Evolutionary conservation across 192 early-diverging fungal genomes (phyloP), one percentile per base, ranked within the genome.

Genomic region (Coemansia sp.): DNA sequence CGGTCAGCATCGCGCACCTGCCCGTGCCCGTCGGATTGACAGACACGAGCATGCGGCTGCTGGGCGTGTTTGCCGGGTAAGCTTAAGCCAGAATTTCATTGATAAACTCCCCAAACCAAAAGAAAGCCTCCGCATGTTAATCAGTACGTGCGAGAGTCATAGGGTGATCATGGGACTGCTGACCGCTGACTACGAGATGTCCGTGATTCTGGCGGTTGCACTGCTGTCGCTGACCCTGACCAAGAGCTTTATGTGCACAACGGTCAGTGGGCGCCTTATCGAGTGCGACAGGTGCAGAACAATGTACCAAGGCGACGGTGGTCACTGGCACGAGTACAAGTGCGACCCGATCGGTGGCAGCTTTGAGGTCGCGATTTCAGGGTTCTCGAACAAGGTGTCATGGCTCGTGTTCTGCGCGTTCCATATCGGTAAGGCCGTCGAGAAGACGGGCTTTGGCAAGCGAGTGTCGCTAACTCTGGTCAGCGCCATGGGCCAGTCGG

Each of bases 361-460:
- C 27, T 87, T 87, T 63, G 64, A 79, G 2, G 79, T 81, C 17
- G 77, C 83, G 0, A 57, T 85, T 5, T 74, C 72, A 12, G 85
- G 87, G 0, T 89, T 87, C 50, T 79, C 81, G 1, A 82, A 81
- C 49, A 78, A 78, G 1, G 67, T 89, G 0, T 62, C 81, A 2
- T 89, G 85, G 86, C 75, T 89, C 7, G 84, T 89, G 9, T 83
- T 88, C 60, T 71, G 71, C 31, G 86, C 88, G 3, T 90, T 90
- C 50, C 86, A 90, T 69, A 70, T 90, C 4, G 88, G 88, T 19
- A 76, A 74, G 27, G 86, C 82, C 0, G 79, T 83, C 0, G 77
- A 89, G 47, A 70, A 80, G 12, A 82, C 85, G 11, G 63, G 79
- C 23, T 67, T 90, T 32, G 88, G 88, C 8, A 70, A 79, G 27